Conservation (phyloP, 2,329 filamentous ascomycete species). For the Sporothrix brasiliensis region DNA sequence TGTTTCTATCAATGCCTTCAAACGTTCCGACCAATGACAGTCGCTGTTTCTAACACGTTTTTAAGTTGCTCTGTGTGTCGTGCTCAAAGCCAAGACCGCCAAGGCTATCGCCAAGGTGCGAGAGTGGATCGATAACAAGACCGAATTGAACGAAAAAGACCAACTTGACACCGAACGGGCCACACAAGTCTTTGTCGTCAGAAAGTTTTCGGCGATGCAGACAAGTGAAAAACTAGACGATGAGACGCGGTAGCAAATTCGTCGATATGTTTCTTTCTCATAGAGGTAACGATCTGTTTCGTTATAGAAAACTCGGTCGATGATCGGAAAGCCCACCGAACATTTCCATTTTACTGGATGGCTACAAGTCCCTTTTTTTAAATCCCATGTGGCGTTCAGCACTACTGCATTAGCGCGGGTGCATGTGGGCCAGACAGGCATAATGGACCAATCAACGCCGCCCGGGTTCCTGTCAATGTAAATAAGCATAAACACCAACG, state of each 20-base stretch:
- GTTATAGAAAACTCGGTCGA: background rate
- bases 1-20: slow-evolving; percentile 12
- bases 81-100: slow-evolving; percentile 13
- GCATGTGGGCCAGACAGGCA: background rate
- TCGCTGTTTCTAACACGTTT: slow-evolving; percentile 1
- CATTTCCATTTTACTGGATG: background rate
- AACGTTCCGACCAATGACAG: background rate
- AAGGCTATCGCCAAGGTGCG: background rate
- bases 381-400: slow-evolving; percentile 3
- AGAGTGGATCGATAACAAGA: background rate
- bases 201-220: background rate
- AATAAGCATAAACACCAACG: slow-evolving; percentile 7
- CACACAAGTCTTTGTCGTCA: background rate
- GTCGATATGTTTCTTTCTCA: background rate
- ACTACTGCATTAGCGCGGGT: slow-evolving; percentile 5
- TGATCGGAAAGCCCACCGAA: background rate
- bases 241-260: background rate
- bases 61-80: background rate
- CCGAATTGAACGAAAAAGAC: background rate
- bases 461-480: background rate
- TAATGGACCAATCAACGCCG: background rate
- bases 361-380: background rate
- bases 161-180: background rate
- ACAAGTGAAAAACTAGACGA: background rate
- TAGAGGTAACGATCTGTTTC: background rate